Percentiles rank a stretch among this genome's conserved stretches.
Conservation (phyloP, 2,329 filamentous ascomycete species). For the Apiospora phragmitis region DNA sequence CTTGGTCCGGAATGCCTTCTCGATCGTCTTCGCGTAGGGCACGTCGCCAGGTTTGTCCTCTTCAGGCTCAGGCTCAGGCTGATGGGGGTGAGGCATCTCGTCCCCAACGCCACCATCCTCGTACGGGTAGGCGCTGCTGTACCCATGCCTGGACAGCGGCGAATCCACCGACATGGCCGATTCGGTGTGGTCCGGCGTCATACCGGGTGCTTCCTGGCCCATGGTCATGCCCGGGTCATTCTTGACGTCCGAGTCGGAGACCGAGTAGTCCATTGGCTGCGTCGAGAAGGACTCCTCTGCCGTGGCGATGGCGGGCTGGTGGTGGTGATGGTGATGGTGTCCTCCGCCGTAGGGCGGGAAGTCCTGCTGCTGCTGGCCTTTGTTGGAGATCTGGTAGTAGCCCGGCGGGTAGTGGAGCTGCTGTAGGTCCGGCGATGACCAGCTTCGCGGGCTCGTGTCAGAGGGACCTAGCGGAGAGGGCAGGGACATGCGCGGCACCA, state of each 20-base stretch:
- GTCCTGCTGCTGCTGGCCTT: constrained; percentile 16
- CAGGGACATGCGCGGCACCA: constrained; percentile 13
- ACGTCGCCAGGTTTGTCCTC: constrained; percentile 43
- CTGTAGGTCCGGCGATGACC: constrained; percentile 22
- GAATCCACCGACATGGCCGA: constrained; percentile 14
- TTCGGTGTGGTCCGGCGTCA: constrained; percentile 13
- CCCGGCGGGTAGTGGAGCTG: constrained; percentile 19
- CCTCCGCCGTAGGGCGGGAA: constrained; percentile 18
- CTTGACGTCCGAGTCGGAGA: not conserved
- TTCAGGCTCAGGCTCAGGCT: constrained; percentile 14
- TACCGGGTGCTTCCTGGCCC: constrained; percentile 14
- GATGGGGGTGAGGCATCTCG: constrained; percentile 11
- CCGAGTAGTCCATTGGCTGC: constrained; percentile 13
- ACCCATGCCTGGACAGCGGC: constrained; percentile 3
- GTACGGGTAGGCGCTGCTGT: constrained; percentile 4
- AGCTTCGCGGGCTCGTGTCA: constrained; percentile 32
- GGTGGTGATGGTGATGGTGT: no score
- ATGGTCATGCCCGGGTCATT: constrained; percentile 13
- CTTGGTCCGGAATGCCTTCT: constrained; percentile 69
- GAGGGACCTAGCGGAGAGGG: constrained; percentile 16
- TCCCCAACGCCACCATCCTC: constrained; percentile 10
- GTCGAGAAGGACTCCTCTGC: not conserved
- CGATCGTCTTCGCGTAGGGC: constrained; percentile 83
- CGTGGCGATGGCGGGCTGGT: not conserved
- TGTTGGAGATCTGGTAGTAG: constrained; percentile 15